Base-by-base conservation (phyloP, 106 monocot genomes). In the Narthecium ossifragum region DNA sequence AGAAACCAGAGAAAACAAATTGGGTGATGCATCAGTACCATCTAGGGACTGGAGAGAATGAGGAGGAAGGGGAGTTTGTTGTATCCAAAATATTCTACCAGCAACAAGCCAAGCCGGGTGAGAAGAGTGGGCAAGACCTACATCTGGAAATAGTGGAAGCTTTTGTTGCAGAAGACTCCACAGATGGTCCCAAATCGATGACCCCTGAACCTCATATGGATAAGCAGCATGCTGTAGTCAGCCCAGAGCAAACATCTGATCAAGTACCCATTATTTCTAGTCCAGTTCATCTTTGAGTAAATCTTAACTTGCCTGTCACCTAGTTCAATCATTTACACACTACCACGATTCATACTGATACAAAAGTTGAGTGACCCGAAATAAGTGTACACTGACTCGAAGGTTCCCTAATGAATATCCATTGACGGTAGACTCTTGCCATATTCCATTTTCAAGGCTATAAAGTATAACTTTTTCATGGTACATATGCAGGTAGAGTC, bases 1-100 rank as follows among this genome's bases (percentile, higher is more conserved):
- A 55, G 24, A 98, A 84, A 65, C 58, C 84, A 56, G 87, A 84
- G 65, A 98, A 91, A 36, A 98, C 91, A 6, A 84, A 88, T 62
- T 98, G 98, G 98, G 90, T 98, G 39, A 98, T 98, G 87, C 98
- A 98, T 53, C 98, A 98, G 43, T 88, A 91, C 68, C 98, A 98
- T 51, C 68, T 98, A 12, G 98, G 98, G 14, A 71, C 60, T 26
- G 87, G 70, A 11, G 98, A 98, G 51, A 79, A 98, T 72, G 98
- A 98, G 54, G 74, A 65, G 18, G 87, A 98, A 45, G 84, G 87
- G 26, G 72, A 91, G 27, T 88, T 74, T 78, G 98, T 98, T 48
- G 91, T 98, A 27, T 98, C 98, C n/a, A 98, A 98, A 70, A 43
- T 98, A 69, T 84, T 86, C 54, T 84, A 58, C 75, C 93, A 96